A percentile compares a stretch with the other conserved stretches of the same genome.
phyloP scores from a whole-genome alignment of 1,139 yeast genomes.

The Hyphopichia buzzinii region DNA sequence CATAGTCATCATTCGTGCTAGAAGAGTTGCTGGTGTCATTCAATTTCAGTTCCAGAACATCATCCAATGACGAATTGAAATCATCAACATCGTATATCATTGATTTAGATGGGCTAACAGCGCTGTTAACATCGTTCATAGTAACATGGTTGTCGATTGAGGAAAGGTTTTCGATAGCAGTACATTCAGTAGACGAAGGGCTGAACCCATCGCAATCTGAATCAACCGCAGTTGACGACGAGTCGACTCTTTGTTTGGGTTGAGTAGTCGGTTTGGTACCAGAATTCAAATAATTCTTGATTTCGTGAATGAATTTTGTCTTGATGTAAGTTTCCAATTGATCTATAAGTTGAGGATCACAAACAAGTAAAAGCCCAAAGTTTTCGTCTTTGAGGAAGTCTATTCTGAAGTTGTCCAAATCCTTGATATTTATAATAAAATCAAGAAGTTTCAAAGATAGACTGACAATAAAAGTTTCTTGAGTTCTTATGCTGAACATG shows the following conservation, averaged over 20 bases:
- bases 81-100: slow-evolving; percentile 16
- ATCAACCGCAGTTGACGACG: slow-evolving; percentile 1
- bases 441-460: slow-evolving; percentile 24
- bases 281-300: slow-evolving; percentile 6
- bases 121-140: slow-evolving; percentile 8
- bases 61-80: slow-evolving; percentile 22
- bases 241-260: neutral
- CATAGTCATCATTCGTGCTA: slow-evolving; percentile 11
- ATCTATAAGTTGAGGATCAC: slow-evolving; percentile 27
- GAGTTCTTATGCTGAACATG: slow-evolving; percentile 7
- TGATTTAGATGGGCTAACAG: slow-evolving; percentile 9
- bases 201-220: slow-evolving; percentile 1
- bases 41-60: slow-evolving; percentile 18
- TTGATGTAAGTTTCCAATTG: slow-evolving; percentile 30
- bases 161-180: slow-evolving; percentile 1
- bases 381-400: slow-evolving; percentile 33
- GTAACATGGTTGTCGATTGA: neutral
- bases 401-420: slow-evolving; percentile 15
- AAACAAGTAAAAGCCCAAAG: slow-evolving; percentile 27
- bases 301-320: slow-evolving; percentile 12
- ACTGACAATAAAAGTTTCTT: slow-evolving; percentile 37
- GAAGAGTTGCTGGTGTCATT: slow-evolving; percentile 21
- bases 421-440: slow-evolving; percentile 14
- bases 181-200: slow-evolving; percentile 1
- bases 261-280: neutral